A percentile compares a stretch with the other conserved stretches of the same genome.
These are phyloP conservation scores for Pezicula carpinea DNA, from an alignment of 2,329 filamentous ascomycete genomes.

Conservation along the genomic window DNA sequence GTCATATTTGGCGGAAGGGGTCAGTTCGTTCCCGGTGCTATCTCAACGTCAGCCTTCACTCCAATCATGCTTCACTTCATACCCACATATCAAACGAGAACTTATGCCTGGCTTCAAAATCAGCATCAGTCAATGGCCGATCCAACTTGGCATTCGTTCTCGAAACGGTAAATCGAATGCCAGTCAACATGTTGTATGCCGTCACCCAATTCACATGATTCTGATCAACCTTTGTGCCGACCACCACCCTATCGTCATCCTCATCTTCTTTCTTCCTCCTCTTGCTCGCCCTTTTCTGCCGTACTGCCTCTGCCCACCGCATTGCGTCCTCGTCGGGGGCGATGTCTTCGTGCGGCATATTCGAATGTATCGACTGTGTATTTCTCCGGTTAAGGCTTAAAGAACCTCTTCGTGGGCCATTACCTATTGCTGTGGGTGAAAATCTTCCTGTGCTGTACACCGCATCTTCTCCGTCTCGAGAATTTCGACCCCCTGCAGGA, in stretches of 20 bases:
- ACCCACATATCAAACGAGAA: conserved; percentile 97
- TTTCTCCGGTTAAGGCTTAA: conserved; percentile 74
- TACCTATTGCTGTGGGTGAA: conserved; percentile 55
- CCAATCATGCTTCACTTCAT: neutral
- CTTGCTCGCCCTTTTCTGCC: conserved; percentile 86
- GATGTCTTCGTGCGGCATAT: conserved; percentile 77
- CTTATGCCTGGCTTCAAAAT: conserved; percentile 93
- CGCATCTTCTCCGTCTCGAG: conserved; percentile 70
- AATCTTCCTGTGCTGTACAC: conserved; percentile 72
- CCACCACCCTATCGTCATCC: conserved; percentile 89
- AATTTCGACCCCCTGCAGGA: conserved; percentile 54
- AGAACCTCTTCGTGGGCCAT: conserved; percentile 70
- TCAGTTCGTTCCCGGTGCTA: conserved; percentile 92
- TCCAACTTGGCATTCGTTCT: conserved; percentile 96
- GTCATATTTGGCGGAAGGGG: conserved; percentile 97
- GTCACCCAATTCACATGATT: conserved; percentile 96
- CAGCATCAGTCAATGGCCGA: conserved; percentile 79
- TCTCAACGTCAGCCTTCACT: conserved; percentile 29
- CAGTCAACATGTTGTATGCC: conserved; percentile 99
- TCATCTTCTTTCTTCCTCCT: conserved; percentile 77
- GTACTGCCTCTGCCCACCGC: conserved; percentile 88
- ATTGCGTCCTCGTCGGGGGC: conserved; percentile 85
- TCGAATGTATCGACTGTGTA: conserved; percentile 81
- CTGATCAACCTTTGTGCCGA: conserved; percentile 97
- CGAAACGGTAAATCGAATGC: conserved; percentile 94